A percentile compares a stretch with the other conserved stretches of the same genome.
phyloP scores from a whole-genome alignment of 345 rosid species.

The Gossypium longicalyx region DNA sequence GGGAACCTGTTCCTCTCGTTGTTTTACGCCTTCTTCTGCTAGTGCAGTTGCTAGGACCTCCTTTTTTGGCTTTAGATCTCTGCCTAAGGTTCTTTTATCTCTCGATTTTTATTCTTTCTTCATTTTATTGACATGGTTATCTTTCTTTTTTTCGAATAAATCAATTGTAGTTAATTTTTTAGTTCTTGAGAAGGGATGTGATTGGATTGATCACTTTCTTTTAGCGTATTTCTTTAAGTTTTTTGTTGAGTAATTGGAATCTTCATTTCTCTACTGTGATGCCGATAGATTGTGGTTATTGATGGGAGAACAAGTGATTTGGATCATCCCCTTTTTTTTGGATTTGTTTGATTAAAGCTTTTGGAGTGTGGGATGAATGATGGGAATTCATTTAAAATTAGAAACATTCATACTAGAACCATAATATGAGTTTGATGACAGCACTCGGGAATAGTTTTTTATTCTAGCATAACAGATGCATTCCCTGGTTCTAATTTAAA shows the following conservation, averaged over 20 bases:
- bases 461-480: background rate
- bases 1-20: conserved; percentile 30
- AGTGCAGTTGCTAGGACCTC: conserved; percentile 36
- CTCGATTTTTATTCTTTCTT: background rate
- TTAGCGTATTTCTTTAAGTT: background rate
- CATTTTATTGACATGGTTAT: background rate
- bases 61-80: conserved; percentile 40
- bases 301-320: background rate
- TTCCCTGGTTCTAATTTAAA: background rate
- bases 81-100: conserved; percentile 31
- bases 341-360: background rate
- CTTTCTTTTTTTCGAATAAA: background rate
- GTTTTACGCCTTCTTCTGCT: conserved; percentile 27
- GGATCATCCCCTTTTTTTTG: background rate
- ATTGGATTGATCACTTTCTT: background rate
- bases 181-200: background rate
- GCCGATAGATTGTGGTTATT: background rate
- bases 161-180: background rate
- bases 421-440: background rate
- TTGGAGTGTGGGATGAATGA: background rate
- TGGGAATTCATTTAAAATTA: background rate
- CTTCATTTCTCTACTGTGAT: background rate
- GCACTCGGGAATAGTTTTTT: background rate
- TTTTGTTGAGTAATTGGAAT: background rate
- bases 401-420: background rate